These are phyloP conservation scores for Pythium sp. DNA, from an alignment of 352 stramenopile genomes.

Conservation along the genomic window DNA sequence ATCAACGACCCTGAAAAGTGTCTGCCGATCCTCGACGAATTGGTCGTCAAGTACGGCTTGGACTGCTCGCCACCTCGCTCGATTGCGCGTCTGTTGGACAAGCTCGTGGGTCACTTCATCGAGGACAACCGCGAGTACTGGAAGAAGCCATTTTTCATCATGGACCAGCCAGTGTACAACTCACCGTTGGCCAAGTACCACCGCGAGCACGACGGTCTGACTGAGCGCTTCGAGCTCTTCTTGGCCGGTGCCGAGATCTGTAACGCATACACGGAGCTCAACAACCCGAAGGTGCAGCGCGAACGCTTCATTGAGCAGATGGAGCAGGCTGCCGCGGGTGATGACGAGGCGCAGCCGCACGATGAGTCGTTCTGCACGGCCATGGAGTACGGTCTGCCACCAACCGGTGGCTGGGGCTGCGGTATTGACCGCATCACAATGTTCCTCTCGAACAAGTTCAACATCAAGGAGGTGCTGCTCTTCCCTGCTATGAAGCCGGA, in stretches of 20 bases:
- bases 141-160: conserved; percentile 98
- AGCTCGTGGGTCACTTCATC: conserved; percentile 88
- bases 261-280: conserved; percentile 99
- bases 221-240: conserved; percentile 99
- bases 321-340: conserved; percentile 70
- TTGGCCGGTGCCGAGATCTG: conserved; percentile 95
- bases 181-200: conserved; percentile 98
- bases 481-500: conserved; percentile 99
- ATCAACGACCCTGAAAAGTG: conserved; percentile 68
- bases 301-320: conserved; percentile 84
- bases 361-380: conserved; percentile 94
- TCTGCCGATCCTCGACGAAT: conserved; percentile 52
- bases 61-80: conserved; percentile 70
- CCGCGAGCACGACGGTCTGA: conserved; percentile 88
- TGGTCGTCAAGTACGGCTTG: conserved; percentile 70
- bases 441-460: conserved; percentile 93
- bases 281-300: conserved; percentile 92
- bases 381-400: conserved; percentile 97
- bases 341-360: conserved; percentile 87
- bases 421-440: conserved; percentile 98
- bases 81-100: conserved; percentile 80
- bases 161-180: conserved; percentile 97
- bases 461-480: conserved; percentile 98
- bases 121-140: conserved; percentile 86
- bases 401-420: conserved; percentile 96